A percentile compares a stretch with the other conserved stretches of the same genome.
These are phyloP conservation scores for Aspergillus mulundensis DNA, from an alignment of 495 filamentous ascomycete genomes.

Conservation along the genomic window DNA sequence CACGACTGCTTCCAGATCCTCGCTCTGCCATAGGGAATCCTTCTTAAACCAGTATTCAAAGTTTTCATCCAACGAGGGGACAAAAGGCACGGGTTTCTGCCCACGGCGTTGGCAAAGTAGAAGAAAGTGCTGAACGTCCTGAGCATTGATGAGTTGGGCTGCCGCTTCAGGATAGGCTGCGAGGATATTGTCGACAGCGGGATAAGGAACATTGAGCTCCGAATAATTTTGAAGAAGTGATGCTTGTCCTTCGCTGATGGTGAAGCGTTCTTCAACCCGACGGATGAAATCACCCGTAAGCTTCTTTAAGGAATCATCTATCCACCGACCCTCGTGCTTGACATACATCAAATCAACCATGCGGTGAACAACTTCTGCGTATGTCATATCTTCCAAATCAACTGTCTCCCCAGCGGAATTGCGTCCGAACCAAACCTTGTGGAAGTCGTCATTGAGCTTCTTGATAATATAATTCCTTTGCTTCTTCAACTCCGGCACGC, in stretches of 20 bases:
- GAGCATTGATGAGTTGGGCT: conserved; percentile 90
- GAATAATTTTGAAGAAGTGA: conserved; percentile 82
- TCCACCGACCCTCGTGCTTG: conserved; percentile 91
- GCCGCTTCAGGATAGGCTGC: conserved; percentile 77
- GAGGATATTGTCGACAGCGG: conserved; percentile 72
- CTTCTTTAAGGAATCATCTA: conserved; percentile 75
- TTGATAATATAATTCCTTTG: conserved; percentile 91
- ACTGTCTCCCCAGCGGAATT: conserved; percentile 74
- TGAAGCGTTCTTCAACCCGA: conserved; percentile 90
- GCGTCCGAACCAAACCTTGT: conserved; percentile 97
- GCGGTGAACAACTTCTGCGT: conserved; percentile 82
- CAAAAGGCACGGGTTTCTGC: conserved; percentile 96
- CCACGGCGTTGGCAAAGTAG: conserved; percentile 86
- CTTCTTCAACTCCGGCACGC: conserved; percentile 87
- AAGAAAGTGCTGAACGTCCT: conserved; percentile 95
- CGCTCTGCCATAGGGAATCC: conserved; percentile 99
- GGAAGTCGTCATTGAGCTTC: conserved; percentile 96
- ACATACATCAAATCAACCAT: conserved; percentile 98
- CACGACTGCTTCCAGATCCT: conserved; percentile 93
- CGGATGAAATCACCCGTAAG: conserved; percentile 93
- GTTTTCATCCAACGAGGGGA: conserved; percentile 86
- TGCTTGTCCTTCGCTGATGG: conserved; percentile 56
- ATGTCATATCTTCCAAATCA: conserved; percentile 98
- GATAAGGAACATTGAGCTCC: conserved; percentile 79
- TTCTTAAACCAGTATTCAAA: conserved; percentile 99